phyloP scores from a whole-genome alignment of 1,139 yeast genomes.

The Cylindricascospora bacillispora region DNA sequence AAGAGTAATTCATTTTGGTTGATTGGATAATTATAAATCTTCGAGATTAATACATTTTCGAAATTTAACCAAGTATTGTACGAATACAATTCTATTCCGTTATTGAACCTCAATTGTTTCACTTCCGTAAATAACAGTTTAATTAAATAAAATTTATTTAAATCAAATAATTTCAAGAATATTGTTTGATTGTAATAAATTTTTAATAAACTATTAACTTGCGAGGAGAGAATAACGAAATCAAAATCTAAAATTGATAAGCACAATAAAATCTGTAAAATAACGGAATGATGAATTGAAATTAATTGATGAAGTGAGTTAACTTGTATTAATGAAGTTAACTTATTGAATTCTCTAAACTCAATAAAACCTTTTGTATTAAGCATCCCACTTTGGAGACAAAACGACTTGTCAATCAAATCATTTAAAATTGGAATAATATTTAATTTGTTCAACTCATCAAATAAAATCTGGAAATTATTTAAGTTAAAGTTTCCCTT shows the following conservation, averaged over 20 bases:
- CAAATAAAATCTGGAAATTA: conserved; percentile 23
- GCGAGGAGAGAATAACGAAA: conserved; percentile 11
- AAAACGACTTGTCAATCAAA: conserved; percentile 17
- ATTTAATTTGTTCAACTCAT: conserved; percentile 24
- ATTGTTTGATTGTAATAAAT: conserved; percentile 19
- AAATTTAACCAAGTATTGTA: conserved; percentile 15
- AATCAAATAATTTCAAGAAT: conserved; percentile 15
- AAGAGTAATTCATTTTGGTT: conserved; percentile 13
- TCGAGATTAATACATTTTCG: conserved; percentile 9
- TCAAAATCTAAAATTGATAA: conserved; percentile 23
- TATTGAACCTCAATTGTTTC: conserved; percentile 13
- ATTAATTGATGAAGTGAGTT: conserved; percentile 18
- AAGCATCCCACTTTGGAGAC: too few relatives aligned
- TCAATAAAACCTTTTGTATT: conserved; percentile 11
- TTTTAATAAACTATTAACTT: conserved; percentile 13
- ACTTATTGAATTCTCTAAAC: conserved; percentile 9
- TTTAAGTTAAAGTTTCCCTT: conserved; percentile 22
- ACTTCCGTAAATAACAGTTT: conserved; percentile 13
- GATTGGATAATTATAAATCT: conserved; percentile 10
- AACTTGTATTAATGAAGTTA: conserved; percentile 11
- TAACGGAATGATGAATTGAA: conserved; percentile 15
- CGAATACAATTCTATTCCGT: conserved; percentile 16
- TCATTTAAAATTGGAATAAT: conserved; percentile 15
- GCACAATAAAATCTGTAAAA: conserved; percentile 16
- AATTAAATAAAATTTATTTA: conserved; percentile 13